Conservation (phyloP, 768 basidiomycete species). For the Suillus plorans region DNA sequence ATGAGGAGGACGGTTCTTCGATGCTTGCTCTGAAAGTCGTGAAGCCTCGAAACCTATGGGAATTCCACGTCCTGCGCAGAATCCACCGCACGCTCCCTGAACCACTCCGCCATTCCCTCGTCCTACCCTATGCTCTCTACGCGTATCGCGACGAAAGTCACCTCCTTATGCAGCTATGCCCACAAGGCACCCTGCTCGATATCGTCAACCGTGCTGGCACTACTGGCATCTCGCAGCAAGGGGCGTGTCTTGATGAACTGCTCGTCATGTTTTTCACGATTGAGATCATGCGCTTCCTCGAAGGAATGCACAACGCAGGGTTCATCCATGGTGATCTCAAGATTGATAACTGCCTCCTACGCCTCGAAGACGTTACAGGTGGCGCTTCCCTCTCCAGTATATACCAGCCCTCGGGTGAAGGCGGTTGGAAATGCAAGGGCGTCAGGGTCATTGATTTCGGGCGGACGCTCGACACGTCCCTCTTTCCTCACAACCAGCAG, state of each 20-base stretch:
- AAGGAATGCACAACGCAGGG: constrained; percentile 75
- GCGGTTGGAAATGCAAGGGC: constrained; percentile 87
- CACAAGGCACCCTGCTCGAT: constrained; percentile 90
- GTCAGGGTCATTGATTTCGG: constrained; percentile 96
- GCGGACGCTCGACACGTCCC: constrained; percentile 82
- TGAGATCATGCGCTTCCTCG: constrained; percentile 81
- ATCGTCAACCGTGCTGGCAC: constrained; percentile 82
- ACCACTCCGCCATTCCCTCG: constrained; percentile 61
- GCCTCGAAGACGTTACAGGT: constrained; percentile 80
- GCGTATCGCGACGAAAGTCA: constrained; percentile 88
- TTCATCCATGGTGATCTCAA: constrained; percentile 99
- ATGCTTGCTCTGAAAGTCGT: constrained; percentile 91
- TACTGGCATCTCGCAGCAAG: constrained; percentile 76
- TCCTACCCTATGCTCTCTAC: constrained; percentile 78
- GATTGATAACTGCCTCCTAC: constrained; percentile 97
- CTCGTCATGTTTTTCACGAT: constrained; percentile 94
- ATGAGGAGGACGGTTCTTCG: constrained; percentile 52
- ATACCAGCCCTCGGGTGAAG: constrained; percentile 78
- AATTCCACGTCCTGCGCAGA: constrained; percentile 81
- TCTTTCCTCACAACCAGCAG: constrained; percentile 77
- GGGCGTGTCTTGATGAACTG: constrained; percentile 86
- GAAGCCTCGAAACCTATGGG: constrained; percentile 87
- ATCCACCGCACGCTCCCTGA: constrained; percentile 69
- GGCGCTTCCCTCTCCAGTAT: constrained; percentile 66
- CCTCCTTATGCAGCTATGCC: constrained; percentile 83